Base-by-base conservation (phyloP, 2,329 filamentous ascomycete genomes). In the Sporothrix inflata region DNA sequence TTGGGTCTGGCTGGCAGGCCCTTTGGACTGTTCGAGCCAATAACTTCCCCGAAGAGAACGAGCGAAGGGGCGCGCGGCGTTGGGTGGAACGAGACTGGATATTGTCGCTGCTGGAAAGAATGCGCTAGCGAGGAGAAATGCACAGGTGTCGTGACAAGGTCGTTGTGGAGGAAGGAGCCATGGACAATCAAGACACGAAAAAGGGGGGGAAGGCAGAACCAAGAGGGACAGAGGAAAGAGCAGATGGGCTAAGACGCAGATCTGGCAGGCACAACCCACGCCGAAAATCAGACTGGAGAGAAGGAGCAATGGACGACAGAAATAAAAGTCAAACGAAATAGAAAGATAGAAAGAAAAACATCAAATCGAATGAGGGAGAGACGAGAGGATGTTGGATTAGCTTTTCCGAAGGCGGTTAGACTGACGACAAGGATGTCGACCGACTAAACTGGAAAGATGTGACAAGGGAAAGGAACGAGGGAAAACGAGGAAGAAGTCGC, bases 11-110 rank as follows among this genome's bases (percentile, higher is more conserved):
- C n/a, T n/a, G n/a, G n/a, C n/a, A n/a, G n/a, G n/a, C n/a, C n/a
- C n/a, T n/a, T n/a, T n/a, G n/a, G n/a, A n/a, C n/a, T 81, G 81
- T 79, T 80, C 78, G 80, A 78, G 81, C 81, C 78, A 78, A 78
- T 79, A 79, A 79, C 77, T 81, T 78, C 79, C 53, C 38, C 21
- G 80, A 82, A 81, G 79, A 81, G 81, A 77, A 79, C 78, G 80
- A 80, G 76, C 77, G 77, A 77, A 74, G 77, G 74, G 76, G 73
- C 34, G 42, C 68, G 47, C 55, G 27, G 69, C 34, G 67, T 38
- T 27, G 69, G 40, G 55, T 63, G 69, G 55, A 63, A 63, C 55
- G 69, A 70, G 57, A 71, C 42, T 65, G 55, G 42, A 51, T 14
- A 65, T 42, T 63, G 34, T 42, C 19, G 68, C 42, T 49, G 6